Evolutionary conservation across 108 stramenopile genomes (phyloP).

Genomic region (Skeletonema grethae): DNA sequence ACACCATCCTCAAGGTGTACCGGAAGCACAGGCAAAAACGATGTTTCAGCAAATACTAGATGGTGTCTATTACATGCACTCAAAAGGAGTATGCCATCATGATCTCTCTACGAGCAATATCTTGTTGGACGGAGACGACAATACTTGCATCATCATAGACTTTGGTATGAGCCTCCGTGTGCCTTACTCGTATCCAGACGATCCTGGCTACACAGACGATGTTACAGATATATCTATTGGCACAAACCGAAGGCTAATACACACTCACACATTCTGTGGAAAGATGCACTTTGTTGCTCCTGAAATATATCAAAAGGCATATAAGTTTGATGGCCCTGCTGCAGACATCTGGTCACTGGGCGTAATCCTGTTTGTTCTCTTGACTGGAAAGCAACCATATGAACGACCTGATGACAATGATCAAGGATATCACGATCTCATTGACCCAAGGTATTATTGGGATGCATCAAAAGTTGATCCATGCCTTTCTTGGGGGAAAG

Average conservation of each 20-base stretch:
- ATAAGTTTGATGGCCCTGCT: slow-evolving; percentile 76
- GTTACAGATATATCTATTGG: slow-evolving; percentile 66
- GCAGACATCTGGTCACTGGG: slow-evolving; percentile 91
- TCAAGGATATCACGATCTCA: slow-evolving; percentile 56
- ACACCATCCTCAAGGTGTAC: slow-evolving; percentile 53
- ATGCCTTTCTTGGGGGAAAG: slow-evolving; percentile 62
- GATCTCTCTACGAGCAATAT: slow-evolving; percentile 86
- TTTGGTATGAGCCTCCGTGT: slow-evolving; percentile 93
- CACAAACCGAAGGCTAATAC: slow-evolving; percentile 55
- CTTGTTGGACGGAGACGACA: slow-evolving; percentile 54
- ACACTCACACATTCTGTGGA: slow-evolving; percentile 62
- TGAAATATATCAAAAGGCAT: slow-evolving; percentile 63
- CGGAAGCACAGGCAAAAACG: slow-evolving; percentile 69
- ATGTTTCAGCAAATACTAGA: slow-evolving; percentile 82
- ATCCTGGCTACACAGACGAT: slow-evolving; percentile 37
- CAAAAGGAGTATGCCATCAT: slow-evolving; percentile 82
- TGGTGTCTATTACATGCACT: slow-evolving; percentile 80
- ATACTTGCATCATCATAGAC: slow-evolving; percentile 83
- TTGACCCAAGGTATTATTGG: slow-evolving; percentile 71
- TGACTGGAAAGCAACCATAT: slow-evolving; percentile 83
- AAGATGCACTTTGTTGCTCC: slow-evolving; percentile 88
- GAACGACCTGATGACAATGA: slow-evolving; percentile 64
- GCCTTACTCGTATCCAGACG: slow-evolving; percentile 67
- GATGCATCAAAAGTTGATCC: slow-evolving; percentile 52
- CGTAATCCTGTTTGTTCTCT: slow-evolving; percentile 85